Base-by-base conservation (phyloP, 2,329 filamentous ascomycete species). In the Colletotrichum sp. region DNA sequence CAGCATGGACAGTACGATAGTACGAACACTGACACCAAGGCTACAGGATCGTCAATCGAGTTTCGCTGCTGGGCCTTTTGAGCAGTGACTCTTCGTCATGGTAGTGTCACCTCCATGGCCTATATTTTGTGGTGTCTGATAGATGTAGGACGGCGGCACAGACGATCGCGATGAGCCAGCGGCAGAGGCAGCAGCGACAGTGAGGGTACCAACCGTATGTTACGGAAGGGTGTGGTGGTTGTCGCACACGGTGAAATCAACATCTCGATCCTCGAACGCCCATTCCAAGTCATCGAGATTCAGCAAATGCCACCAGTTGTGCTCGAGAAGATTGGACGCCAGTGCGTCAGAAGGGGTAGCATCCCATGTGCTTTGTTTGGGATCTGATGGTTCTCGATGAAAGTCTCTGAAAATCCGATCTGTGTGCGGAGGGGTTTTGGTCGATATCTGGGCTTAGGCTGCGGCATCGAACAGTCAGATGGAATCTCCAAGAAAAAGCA, bases 261-360 rank as follows among this genome's bases (percentile, higher is more conserved):
- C 74, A 76, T 76, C 74, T 76, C 74, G 74, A 76, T 76, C 74
- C 44, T 71, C 71, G 71, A 76, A 76, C 74, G 74, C 74, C 73
- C 74, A 76, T 76, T 69, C 65, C 71, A 52, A 62, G 64, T 74
- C 74, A 76, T 76, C 74, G 74, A 76, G 74, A 76, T 76, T 76
- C 44, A 69, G 59, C 24, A 74, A 76, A 76, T 76, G 36, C 74
- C 70, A 76, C 71, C 74, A 76, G 30, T 44, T 65, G 24, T 6
- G 21, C 57, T 60, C 62, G 62, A 34, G 52, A 69, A 65, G 57
- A 65, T 69, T 74, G 71, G 71, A 62, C 65, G 73, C 70, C 71
- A 74, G 59, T 69, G 74, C 74, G 65, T 74, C 74, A 69, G 71
- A 72, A 67, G 64, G 63, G 30, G 65, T 57, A 34, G 64, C 59